Evolutionary conservation across 352 stramenopile species (phyloP).

Genomic region (Phytophthora fragariaefolia): DNA sequence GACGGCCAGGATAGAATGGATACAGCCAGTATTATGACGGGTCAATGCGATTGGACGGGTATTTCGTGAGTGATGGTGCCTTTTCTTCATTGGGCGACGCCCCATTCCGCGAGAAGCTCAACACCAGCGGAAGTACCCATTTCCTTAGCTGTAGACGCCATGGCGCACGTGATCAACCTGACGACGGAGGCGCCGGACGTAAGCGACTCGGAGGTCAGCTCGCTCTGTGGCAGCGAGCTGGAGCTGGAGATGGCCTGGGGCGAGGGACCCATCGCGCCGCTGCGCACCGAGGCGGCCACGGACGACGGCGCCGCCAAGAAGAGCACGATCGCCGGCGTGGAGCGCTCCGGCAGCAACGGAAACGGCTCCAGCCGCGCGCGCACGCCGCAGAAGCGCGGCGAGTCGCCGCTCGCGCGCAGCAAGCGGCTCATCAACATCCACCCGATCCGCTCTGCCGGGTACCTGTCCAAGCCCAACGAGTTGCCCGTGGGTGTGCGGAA

Average conservation of each 20-base stretch:
- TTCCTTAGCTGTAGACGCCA: slow-evolving; percentile 3
- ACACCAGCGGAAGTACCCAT: slow-evolving; percentile 1
- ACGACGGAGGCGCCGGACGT: slow-evolving; percentile 30
- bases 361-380: slow-evolving; percentile 69
- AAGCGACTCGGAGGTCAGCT: slow-evolving; percentile 76
- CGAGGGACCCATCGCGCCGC: slow-evolving; percentile 75
- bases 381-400: slow-evolving; percentile 68
- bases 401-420: slow-evolving; percentile 61
- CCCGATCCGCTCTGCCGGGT: slow-evolving; percentile 67
- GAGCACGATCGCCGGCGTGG: slow-evolving; percentile 17
- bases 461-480: slow-evolving; percentile 73
- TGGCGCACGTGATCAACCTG: slow-evolving; percentile 32
- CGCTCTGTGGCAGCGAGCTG: slow-evolving; percentile 75
- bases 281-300: slow-evolving; percentile 39
- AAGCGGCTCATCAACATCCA: slow-evolving; percentile 87
- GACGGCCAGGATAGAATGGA: background rate
- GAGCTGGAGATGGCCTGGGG: slow-evolving; percentile 83
- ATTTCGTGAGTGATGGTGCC: background rate
- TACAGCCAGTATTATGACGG: background rate
- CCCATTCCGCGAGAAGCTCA: slow-evolving; percentile 20
- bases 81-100: background rate
- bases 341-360: slow-evolving; percentile 63
- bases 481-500: slow-evolving; percentile 71
- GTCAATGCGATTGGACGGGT: background rate
- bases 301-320: slow-evolving; percentile 26